A percentile compares a stretch with the other conserved stretches of the same genome.
Evolutionary conservation across 1,284 basidiomycete genomes (phyloP).

Genomic region (Malassezia slooffiae): DNA sequence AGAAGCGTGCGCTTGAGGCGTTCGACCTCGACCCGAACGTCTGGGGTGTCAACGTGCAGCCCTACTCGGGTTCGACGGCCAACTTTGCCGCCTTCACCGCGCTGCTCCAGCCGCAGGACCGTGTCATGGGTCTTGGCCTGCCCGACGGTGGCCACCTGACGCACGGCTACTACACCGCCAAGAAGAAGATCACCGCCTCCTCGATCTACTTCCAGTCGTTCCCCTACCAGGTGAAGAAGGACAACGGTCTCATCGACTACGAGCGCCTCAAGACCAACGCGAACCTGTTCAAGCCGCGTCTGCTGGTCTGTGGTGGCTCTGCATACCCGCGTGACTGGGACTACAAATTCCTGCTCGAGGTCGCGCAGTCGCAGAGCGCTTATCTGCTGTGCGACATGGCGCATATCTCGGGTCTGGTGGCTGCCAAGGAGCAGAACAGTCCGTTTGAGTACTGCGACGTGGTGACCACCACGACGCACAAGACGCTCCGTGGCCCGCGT

Average conservation of each 20-base stretch:
- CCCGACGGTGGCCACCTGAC: conserved; percentile 97
- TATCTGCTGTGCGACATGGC: conserved; percentile 75
- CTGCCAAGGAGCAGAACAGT: conserved; percentile 79
- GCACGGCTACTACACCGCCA: conserved; percentile 96
- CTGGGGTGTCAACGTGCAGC: conserved; percentile 99
- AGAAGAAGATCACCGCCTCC: conserved; percentile 99
- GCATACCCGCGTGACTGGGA: conserved; percentile 96
- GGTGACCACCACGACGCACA: conserved; percentile 59
- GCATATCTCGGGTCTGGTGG: conserved; percentile 90
- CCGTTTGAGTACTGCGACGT: conserved; percentile 97
- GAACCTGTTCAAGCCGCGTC: conserved; percentile 87
- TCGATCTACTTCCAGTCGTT: conserved; percentile 99
- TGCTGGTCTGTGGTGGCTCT: conserved; percentile 94
- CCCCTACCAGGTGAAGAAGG: conserved; percentile 67
- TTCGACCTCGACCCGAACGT: conserved; percentile 82
- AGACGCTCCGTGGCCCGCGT: conserved; percentile 95
- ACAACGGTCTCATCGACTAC: conserved; percentile 85
- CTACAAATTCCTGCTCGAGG: conserved; percentile 61
- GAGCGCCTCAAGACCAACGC: conserved; percentile 70
- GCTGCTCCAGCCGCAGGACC: conserved; percentile 90
- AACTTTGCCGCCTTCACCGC: conserved; percentile 97
- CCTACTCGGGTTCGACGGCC: conserved; percentile 67
- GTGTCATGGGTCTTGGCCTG: conserved; percentile 97
- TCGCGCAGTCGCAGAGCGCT: conserved; percentile 76
- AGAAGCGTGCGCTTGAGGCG: conserved; percentile 86